These are phyloP conservation scores for Polytrichum commune DNA, from an alignment of 225 moss, liverwort and hornwort genomes.

Conservation along the genomic window DNA sequence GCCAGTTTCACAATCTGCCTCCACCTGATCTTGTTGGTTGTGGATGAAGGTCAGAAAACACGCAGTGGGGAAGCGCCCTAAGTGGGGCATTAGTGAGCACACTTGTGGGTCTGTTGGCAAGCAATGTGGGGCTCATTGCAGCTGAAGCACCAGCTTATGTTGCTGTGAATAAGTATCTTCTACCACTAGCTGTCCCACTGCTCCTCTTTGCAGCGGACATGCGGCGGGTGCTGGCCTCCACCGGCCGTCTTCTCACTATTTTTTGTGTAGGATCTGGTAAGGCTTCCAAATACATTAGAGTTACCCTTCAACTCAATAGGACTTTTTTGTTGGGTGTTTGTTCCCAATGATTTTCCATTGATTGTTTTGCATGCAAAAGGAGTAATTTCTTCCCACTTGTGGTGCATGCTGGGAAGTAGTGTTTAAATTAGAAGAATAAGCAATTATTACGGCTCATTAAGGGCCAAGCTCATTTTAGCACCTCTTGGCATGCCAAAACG, in stretches of 20 bases:
- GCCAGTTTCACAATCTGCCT: too few relatives aligned
- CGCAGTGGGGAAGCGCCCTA: conserved; percentile 76
- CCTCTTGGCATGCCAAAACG: too few relatives aligned
- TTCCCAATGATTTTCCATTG: too few relatives aligned
- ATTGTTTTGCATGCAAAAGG: background rate
- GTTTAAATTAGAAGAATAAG: too few relatives aligned
- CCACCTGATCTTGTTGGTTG: background rate
- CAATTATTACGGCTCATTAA: too few relatives aligned
- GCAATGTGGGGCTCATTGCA: conserved; percentile 91
- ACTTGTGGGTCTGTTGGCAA: conserved; percentile 76
- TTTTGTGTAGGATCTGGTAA: conserved; percentile 89
- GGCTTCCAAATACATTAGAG: background rate
- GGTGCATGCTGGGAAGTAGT: too few relatives aligned
- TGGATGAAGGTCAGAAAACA: conserved; percentile 84
- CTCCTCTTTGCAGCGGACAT: conserved; percentile 91
- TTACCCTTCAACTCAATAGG: background rate
- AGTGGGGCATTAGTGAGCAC: conserved; percentile 97
- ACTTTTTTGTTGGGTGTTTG: too few relatives aligned
- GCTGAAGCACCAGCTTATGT: conserved; percentile 80
- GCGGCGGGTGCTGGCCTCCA: conserved; percentile 73
- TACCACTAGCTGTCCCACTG: conserved; percentile 89
- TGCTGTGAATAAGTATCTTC: conserved; percentile 78
- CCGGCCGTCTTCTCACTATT: conserved; percentile 76
- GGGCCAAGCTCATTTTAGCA: too few relatives aligned
- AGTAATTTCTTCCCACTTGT: too few relatives aligned